A percentile compares a stretch with the other conserved stretches of the same genome.
phyloP scores from a whole-genome alignment of 73 alveolate genomes.

The Tetrahymena elliotti region DNA sequence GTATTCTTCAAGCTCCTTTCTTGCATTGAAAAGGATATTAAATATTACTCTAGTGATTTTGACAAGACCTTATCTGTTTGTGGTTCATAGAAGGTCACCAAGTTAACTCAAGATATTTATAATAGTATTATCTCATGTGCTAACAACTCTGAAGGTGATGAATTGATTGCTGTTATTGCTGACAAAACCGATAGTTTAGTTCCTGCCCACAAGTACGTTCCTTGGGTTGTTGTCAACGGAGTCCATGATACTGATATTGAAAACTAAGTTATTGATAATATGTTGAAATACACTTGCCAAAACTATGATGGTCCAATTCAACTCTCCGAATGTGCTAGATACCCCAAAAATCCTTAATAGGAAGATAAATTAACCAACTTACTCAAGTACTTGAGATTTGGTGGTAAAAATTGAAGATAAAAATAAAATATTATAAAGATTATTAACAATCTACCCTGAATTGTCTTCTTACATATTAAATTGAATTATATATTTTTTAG shows the following conservation, averaged over 20 bases:
- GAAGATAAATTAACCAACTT: not conserved
- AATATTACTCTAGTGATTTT: constrained; percentile 18
- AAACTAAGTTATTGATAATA: constrained; percentile 27
- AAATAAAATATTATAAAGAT: not conserved
- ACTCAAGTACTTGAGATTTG: not conserved
- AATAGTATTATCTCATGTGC: constrained; percentile 32
- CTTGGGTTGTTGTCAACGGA: constrained; percentile 55
- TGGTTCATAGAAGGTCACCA: not conserved
- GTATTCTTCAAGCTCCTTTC: constrained; percentile 14
- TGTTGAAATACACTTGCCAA: constrained; percentile 44
- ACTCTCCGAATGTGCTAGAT: not conserved
- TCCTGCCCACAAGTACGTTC: constrained; percentile 41
- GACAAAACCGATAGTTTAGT: constrained; percentile 33
- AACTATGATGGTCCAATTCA: not conserved
- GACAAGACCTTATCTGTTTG: constrained; percentile 40
- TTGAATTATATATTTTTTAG: not conserved
- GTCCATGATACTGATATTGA: constrained; percentile 45
- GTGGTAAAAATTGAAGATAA: not conserved
- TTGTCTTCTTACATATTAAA: not conserved
- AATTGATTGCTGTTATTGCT: constrained; percentile 49
- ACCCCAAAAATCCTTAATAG: not conserved
- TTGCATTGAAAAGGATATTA: constrained; percentile 49
- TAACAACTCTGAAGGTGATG: constrained; percentile 39
- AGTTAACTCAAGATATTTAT: not conserved
- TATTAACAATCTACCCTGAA: not conserved